Evolutionary conservation across 2,329 filamentous ascomycete genomes (phyloP).

Genomic region (Cytospora leucostoma): DNA sequence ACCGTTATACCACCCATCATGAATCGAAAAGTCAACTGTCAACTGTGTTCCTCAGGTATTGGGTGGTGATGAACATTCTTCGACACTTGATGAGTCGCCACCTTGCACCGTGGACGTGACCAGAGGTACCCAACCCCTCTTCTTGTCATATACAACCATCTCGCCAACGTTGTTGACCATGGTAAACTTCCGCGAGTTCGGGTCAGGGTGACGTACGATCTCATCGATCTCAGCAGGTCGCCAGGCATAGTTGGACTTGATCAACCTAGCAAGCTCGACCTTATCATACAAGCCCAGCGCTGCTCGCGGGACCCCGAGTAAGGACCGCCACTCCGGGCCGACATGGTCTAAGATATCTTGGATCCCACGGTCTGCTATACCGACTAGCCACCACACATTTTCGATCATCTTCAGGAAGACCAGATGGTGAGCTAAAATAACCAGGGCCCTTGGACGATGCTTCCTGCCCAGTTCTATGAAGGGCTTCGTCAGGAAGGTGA

Average conservation of each 20-base stretch:
- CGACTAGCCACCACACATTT: conserved; percentile 52
- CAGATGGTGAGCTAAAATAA: conserved; percentile 56
- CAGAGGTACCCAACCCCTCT: conserved; percentile 11
- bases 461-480: conserved; percentile 49
- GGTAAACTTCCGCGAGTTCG: conserved; percentile 12
- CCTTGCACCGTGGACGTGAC: not conserved
- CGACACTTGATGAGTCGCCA: not conserved
- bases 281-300: conserved; percentile 39
- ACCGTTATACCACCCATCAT: not conserved
- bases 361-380: conserved; percentile 50
- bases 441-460: conserved; percentile 47
- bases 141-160: conserved; percentile 18
- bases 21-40: not conserved
- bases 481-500: conserved; percentile 49
- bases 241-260: conserved; percentile 50
- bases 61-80: conserved; percentile 2
- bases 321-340: conserved; percentile 43
- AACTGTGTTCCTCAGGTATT: not conserved
- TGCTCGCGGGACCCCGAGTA: conserved; percentile 45
- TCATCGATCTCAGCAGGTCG: conserved; percentile 36
- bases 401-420: conserved; percentile 48
- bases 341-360: conserved; percentile 45
- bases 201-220: conserved; percentile 5
- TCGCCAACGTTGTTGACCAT: conserved; percentile 29
- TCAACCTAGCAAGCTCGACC: conserved; percentile 42